phyloP scores from a whole-genome alignment of 2,329 filamentous ascomycete genomes.

The Cercospora zeae-maydis region DNA sequence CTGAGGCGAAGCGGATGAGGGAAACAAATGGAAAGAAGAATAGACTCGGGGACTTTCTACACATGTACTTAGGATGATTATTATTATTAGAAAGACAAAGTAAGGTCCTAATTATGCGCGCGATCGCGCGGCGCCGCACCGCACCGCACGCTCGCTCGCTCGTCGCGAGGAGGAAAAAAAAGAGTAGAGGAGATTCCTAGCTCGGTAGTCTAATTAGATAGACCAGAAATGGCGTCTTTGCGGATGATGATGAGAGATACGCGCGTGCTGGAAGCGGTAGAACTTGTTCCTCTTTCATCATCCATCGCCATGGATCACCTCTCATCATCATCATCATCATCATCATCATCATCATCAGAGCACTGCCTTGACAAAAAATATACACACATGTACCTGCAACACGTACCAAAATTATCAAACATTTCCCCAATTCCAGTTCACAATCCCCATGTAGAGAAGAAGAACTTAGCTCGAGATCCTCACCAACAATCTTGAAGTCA shows the following conservation, averaged over 20 bases:
- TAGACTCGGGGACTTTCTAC: not conserved
- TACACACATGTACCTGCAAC: too few species aligned
- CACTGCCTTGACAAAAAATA: not conserved
- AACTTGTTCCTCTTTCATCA: not conserved
- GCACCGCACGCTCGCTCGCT: not conserved
- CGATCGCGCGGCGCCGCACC: not conserved
- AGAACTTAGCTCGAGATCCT: not conserved
- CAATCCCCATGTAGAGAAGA: too few species aligned
- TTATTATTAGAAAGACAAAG: not conserved
- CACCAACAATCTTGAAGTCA: conserved; percentile 17
- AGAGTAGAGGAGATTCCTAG: not conserved
- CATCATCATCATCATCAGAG: not conserved
- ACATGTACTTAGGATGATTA: too few species aligned
- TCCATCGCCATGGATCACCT: not conserved
- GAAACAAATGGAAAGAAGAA: not conserved
- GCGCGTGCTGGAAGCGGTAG: too few species aligned
- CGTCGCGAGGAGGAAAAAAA: not conserved
- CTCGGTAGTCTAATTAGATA: not conserved
- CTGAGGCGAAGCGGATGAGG: not conserved
- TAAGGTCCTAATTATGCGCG: not conserved
- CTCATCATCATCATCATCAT: too few species aligned
- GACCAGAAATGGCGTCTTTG: not conserved
- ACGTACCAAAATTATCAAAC: too few species aligned
- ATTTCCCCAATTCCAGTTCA: too few species aligned
- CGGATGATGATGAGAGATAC: not conserved